Evolutionary conservation across 2,329 filamentous ascomycete genomes (phyloP), one percentile per base, ranked within the genome.

Genomic region (Aspergillus melleus): DNA sequence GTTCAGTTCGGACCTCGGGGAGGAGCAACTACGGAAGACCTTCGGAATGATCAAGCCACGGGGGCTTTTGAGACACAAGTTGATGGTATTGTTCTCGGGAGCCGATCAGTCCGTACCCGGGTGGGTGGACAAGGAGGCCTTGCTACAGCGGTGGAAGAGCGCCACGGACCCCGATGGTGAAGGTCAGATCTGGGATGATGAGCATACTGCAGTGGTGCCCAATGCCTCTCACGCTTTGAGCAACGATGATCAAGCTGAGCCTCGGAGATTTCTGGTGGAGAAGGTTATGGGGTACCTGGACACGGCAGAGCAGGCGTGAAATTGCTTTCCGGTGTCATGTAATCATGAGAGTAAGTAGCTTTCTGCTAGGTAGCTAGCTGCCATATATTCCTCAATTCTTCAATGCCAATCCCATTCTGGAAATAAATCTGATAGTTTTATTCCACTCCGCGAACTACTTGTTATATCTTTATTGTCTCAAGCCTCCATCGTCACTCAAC

Each of bases 1-100:
- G 71, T 96, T 96, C 77, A 92, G 90, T 11, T 88, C 86, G 2
- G 90, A 95, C 71, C 76, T 96, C 8, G 74, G 80, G 0, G 82
- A 85, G 39, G 81, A 84, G 20, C 79, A 81, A 29, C 77, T 92
- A 2, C 70, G 74, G 16, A 73, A 70, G 11, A 88, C 88, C 1
- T 96, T 94, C 82, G 83, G 87, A 6, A 78, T 71, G 71, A 72
- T 83, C 14, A 62, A 71, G 6, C 46, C 71, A 49, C 64, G 65
- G 10, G 77, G 75, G 0, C 52, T 81, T 32, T 60, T 81, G 58
- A 75, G 67, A 58, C 65, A 70, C n/a, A 78, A 74, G 54, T 58
- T 80, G 58, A 73, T 82, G 69, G 78, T 82, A n/a, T 63, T 83
- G 54, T 75, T 77, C 26, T 81, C 80, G 0, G 81, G 79, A 4